Evolutionary conservation across 2,329 filamentous ascomycete genomes (phyloP).

Genomic region (Rutstroemia sp.): DNA sequence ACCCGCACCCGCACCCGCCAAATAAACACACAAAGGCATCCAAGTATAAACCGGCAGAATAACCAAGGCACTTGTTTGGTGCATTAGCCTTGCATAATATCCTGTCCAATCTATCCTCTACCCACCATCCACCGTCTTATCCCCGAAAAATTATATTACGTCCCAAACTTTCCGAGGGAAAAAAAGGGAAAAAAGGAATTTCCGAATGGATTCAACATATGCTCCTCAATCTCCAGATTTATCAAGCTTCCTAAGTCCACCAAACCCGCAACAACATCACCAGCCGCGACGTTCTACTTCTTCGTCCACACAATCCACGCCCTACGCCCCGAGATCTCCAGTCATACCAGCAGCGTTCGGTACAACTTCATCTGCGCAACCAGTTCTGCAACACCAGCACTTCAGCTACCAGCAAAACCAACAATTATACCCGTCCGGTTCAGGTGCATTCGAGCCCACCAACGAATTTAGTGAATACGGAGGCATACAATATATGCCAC

Average conservation of each 20-base stretch:
- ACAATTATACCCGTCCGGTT: not conserved
- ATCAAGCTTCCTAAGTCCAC: conserved; percentile 24
- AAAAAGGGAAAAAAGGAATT: conserved; percentile 7
- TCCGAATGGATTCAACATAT: conserved; percentile 26
- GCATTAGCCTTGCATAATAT: too few species aligned
- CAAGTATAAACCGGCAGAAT: too few species aligned
- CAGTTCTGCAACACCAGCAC: conserved; percentile 2
- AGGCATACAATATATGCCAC: conserved; percentile 22
- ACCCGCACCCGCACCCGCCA: too few species aligned
- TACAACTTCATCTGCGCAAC: conserved; percentile 12
- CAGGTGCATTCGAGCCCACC: not conserved
- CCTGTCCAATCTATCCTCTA: too few species aligned
- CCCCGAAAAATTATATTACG: not conserved
- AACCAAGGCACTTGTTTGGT: too few species aligned
- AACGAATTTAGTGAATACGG: conserved; percentile 14
- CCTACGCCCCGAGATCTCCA: conserved; percentile 27
- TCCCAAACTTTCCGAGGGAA: too few species aligned
- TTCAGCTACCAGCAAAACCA: conserved; percentile 22
- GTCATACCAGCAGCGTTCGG: conserved; percentile 19
- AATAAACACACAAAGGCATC: too few species aligned
- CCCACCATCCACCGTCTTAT: too few species aligned
- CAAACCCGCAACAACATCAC: conserved; percentile 17
- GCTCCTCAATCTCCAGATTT: conserved; percentile 30
- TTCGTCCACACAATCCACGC: not conserved
- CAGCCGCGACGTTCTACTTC: not conserved